Percentiles rank a stretch among this genome's conserved stretches.
These are phyloP conservation scores for Pseudopediastrum boryanum DNA, from an alignment of 139 green algal species.

Conservation along the genomic window DNA sequence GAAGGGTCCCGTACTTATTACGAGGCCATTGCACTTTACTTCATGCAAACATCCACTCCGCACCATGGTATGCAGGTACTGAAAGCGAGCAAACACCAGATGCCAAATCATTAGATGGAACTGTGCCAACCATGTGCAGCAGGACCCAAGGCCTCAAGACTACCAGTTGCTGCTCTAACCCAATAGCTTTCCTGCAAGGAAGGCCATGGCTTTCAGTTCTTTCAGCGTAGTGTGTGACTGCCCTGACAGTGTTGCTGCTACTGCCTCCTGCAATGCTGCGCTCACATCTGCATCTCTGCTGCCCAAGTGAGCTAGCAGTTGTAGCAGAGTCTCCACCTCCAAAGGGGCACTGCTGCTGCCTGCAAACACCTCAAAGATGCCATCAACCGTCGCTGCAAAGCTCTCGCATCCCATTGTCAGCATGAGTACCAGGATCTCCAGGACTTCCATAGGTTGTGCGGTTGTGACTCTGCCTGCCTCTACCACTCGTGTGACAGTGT, in stretches of 20 bases:
- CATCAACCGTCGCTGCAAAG: conserved; percentile 13
- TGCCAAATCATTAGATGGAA: too few relatives aligned
- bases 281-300: not conserved
- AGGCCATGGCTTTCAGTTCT: conserved; percentile 11
- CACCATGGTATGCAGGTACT: too few relatives aligned
- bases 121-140: too few relatives aligned
- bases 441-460: conserved; percentile 29
- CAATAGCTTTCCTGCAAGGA: not conserved
- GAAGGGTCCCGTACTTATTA: too few relatives aligned
- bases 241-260: not conserved
- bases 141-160: too few relatives aligned
- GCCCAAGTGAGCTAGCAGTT: not conserved
- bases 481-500: conserved; percentile 46
- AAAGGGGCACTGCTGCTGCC: not conserved
- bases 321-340: not conserved
- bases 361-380: conserved; percentile 32
- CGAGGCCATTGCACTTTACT: too few relatives aligned
- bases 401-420: conserved; percentile 46
- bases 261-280: conserved; percentile 4
- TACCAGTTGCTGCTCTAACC: too few relatives aligned
- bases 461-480: conserved; percentile 34
- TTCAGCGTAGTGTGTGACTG: conserved; percentile 9
- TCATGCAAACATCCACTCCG: too few relatives aligned
- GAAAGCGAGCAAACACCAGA: too few relatives aligned
- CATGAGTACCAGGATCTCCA: conserved; percentile 52